Percentiles rank a stretch among this genome's conserved stretches.
Evolutionary conservation across 176 grass and related monocot species (phyloP).

Genomic region (Juncus effusus): DNA sequence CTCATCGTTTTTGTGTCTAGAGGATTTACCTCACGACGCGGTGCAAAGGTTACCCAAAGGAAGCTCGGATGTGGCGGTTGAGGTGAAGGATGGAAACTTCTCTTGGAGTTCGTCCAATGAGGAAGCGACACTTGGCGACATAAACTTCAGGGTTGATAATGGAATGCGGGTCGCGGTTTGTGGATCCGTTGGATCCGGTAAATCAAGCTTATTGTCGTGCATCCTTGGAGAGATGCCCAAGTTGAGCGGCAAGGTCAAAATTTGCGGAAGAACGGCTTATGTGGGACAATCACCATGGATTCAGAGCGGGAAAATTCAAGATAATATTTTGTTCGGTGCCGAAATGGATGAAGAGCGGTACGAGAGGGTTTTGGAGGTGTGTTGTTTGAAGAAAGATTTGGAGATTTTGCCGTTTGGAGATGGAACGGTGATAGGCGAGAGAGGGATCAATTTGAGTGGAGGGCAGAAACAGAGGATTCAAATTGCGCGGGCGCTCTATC

Average conservation of each 20-base stretch:
- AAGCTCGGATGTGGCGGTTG: conserved; percentile 33
- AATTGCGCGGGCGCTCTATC: conserved; percentile 44
- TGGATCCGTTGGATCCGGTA: conserved; percentile 40
- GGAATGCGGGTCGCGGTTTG: conserved; percentile 42
- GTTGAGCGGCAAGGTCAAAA: conserved; percentile 28
- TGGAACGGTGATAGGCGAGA: conserved; percentile 43
- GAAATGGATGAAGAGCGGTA: conserved; percentile 39
- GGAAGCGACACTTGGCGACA: conserved; percentile 20
- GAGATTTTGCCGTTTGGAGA: conserved; percentile 46
- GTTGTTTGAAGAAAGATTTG: conserved; percentile 44
- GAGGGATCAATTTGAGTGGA: conserved; percentile 46
- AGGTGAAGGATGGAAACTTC: conserved; percentile 35
- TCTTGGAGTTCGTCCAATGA: conserved; percentile 35
- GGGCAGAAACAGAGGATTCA: conserved; percentile 50
- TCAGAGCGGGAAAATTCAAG: conserved; percentile 45
- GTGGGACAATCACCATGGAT: conserved; percentile 44
- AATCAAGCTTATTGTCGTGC: conserved; percentile 44
- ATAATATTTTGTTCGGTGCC: conserved; percentile 41
- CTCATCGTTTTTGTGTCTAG: conserved; percentile 33
- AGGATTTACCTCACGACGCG: conserved; percentile 34
- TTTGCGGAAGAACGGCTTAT: conserved; percentile 33
- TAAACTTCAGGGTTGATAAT: conserved; percentile 32
- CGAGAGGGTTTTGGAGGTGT: conserved; percentile 35
- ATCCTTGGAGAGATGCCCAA: conserved; percentile 38
- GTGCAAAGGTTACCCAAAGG: conserved; percentile 27